A percentile compares a stretch with the other conserved stretches of the same genome.
These are phyloP conservation scores for Cladophialophora immunda DNA, from an alignment of 2,329 filamentous ascomycete genomes.

Conservation along the genomic window DNA sequence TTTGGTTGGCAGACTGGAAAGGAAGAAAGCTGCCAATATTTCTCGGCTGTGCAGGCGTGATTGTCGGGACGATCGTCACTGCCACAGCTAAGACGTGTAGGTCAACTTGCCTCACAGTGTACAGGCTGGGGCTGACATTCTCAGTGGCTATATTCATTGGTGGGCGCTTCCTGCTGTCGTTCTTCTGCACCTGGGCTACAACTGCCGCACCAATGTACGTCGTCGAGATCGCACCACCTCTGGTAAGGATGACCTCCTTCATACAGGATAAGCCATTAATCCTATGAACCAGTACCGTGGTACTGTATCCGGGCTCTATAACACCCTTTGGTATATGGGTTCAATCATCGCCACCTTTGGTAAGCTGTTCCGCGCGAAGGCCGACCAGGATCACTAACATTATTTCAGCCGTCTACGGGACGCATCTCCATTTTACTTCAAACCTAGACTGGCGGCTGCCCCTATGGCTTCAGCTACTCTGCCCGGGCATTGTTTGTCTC, in stretches of 20 bases:
- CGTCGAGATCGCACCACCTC: slow-evolving; percentile 58
- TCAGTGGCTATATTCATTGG: slow-evolving; percentile 52
- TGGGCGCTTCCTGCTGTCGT: slow-evolving; percentile 58
- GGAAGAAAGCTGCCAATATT: slow-evolving; percentile 47
- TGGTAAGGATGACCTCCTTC: slow-evolving; percentile 33
- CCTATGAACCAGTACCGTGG: slow-evolving; percentile 49
- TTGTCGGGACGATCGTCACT: slow-evolving; percentile 48
- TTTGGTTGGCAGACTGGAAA: slow-evolving; percentile 48
- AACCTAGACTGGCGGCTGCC: slow-evolving; percentile 68
- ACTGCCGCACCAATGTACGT: slow-evolving; percentile 53
- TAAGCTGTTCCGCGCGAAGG: neutral
- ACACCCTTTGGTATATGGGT: slow-evolving; percentile 63
- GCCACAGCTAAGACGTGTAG: slow-evolving; percentile 43
- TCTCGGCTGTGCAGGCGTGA: slow-evolving; percentile 46
- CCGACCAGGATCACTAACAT: slow-evolving; percentile 57
- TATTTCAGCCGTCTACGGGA: slow-evolving; percentile 25
- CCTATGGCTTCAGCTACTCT: slow-evolving; percentile 71
- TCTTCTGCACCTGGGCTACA: slow-evolving; percentile 51
- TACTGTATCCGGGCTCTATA: slow-evolving; percentile 60
- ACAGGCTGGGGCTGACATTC: neutral
- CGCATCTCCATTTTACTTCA: slow-evolving; percentile 47
- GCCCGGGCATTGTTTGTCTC: slow-evolving; percentile 63
- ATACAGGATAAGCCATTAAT: neutral
- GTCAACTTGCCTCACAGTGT: neutral
- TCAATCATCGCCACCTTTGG: slow-evolving; percentile 52